A percentile compares a stretch with the other conserved stretches of the same genome.
Conservation (phyloP, 2,329 filamentous ascomycete species). For the Xylaria sp. region DNA sequence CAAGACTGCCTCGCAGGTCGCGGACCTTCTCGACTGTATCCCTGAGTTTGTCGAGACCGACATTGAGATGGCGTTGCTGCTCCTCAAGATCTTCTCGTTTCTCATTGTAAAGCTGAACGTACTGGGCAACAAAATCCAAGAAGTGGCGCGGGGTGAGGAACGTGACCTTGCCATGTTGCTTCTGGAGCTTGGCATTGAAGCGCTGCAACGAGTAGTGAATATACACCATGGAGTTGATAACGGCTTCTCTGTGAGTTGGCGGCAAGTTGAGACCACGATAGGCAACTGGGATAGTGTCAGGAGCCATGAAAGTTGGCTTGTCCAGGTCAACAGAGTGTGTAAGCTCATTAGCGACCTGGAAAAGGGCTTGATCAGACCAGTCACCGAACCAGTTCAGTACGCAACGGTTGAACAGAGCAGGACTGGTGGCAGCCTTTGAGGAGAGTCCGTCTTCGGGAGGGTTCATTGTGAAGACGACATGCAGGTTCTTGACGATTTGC, state of each 20-base stretch:
- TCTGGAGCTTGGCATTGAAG: constrained; percentile 82
- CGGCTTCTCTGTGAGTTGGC: constrained; percentile 81
- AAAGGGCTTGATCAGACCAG: constrained; percentile 98
- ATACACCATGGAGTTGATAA: constrained; percentile 98
- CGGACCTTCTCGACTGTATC: constrained; percentile 97
- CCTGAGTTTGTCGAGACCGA: constrained; percentile 92
- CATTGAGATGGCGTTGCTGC: constrained; percentile 95
- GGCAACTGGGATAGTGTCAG: constrained; percentile 87
- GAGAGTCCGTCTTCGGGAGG: constrained; percentile 91
- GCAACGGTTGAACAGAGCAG: constrained; percentile 97
- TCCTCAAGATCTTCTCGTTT: constrained; percentile 98
- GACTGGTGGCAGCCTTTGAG: constrained; percentile 95
- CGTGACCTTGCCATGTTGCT: constrained; percentile 87
- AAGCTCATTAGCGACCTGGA: constrained; percentile 93
- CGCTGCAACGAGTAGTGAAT: constrained; percentile 91
- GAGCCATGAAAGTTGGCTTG: constrained; percentile 74
- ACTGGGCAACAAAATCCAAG: constrained; percentile 95
- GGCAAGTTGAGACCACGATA: constrained; percentile 82
- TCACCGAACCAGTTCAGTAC: constrained; percentile 99
- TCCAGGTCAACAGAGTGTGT: constrained; percentile 96
- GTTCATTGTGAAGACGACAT: constrained; percentile 99
- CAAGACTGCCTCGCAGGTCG: constrained; percentile 82
- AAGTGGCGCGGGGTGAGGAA: constrained; percentile 96
- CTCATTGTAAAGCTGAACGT: constrained; percentile 94
- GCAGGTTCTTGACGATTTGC: constrained; percentile 97